These are phyloP conservation scores for Exobasidium cylindrosporum DNA, from an alignment of 1,284 basidiomycete species.

Conservation along the genomic window DNA sequence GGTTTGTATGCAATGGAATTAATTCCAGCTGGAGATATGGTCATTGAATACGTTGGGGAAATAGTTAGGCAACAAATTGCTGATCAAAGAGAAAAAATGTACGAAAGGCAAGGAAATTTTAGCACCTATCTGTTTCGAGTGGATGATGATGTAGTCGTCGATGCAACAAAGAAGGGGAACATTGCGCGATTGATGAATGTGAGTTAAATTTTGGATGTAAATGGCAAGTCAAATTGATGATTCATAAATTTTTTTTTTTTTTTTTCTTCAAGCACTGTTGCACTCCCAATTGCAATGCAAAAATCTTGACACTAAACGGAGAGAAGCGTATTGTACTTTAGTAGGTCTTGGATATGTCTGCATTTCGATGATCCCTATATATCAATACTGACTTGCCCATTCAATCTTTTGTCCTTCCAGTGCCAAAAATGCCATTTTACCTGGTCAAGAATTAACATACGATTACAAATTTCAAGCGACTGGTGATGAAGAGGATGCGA, in stretches of 20 bases:
- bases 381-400: neutral
- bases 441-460: slow-evolving; percentile 60
- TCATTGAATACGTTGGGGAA: slow-evolving; percentile 99
- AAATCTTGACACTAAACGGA: slow-evolving; percentile 96
- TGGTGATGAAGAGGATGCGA: slow-evolving; percentile 53
- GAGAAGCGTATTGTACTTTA: slow-evolving; percentile 98
- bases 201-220: too few species aligned
- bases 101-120: slow-evolving; percentile 68
- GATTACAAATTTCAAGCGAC: slow-evolving; percentile 56
- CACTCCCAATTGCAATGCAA: slow-evolving; percentile 93
- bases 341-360: too few species aligned
- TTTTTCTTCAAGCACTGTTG: slow-evolving; percentile 96
- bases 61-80: slow-evolving; percentile 91
- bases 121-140: slow-evolving; percentile 56
- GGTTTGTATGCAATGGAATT: slow-evolving; percentile 66
- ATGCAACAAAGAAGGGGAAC: slow-evolving; percentile 97
- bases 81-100: slow-evolving; percentile 92
- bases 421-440: slow-evolving; percentile 86
- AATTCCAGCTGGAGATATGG: slow-evolving; percentile 93
- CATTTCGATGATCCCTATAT: too few species aligned
- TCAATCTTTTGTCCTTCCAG: slow-evolving; percentile 53
- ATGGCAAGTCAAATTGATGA: too few species aligned
- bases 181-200: slow-evolving; percentile 62
- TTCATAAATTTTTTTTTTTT: slow-evolving; percentile 60
- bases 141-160: slow-evolving; percentile 65